Base-by-base conservation (phyloP, 495 filamentous ascomycete species). In the Immersiella caudata region DNA sequence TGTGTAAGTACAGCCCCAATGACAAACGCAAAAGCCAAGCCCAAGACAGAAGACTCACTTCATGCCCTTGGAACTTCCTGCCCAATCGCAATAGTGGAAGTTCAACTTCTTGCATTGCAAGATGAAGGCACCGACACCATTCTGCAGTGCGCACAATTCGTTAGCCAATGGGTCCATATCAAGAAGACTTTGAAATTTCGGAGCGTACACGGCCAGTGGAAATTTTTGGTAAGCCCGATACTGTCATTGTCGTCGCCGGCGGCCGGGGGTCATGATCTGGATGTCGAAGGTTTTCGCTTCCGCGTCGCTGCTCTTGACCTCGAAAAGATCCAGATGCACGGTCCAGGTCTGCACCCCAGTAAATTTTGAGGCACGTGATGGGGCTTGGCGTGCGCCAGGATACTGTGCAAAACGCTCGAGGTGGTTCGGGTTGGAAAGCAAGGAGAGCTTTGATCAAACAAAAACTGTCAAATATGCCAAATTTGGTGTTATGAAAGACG, bases 81-180 rank as follows among this genome's bases (percentile, higher is more conserved):
- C 92, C 85, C 89, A 92, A 83, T 97, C 93, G 83, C 95, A 97
- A 84, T 96, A 99, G 80, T 96, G 92, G 74, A 99, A 91, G 76
- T 97, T 92, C 76, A 99, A 84, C 68, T 90, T 90, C 80, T 91
- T 96, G 87, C 95, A 99, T 87, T 97, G 94, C 67, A 97, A 85
- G 79, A 99, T 92, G 82, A 98, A 99, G 71, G 94, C 93, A 66
- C 93, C 95, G 70, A 97, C 87, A 83, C 95, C 95, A 80, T 99
- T 99, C 92, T 97, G 67, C 55, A 65, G 21, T 54, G n/a, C 33
- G 9, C n/a, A 7, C 56, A 26, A 14, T 27, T 60, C 11, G 50
- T 73, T 46, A 73, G 71, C 65, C 40, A 6, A 24, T 16, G 3
- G 33, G 22, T 22, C 5, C 29, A 3, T 8, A 8, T 4, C 3